Percentiles rank a stretch among this genome's conserved stretches.
These are phyloP conservation scores for Achaetomiella virescens DNA, from an alignment of 495 filamentous ascomycete species.

Conservation along the genomic window DNA sequence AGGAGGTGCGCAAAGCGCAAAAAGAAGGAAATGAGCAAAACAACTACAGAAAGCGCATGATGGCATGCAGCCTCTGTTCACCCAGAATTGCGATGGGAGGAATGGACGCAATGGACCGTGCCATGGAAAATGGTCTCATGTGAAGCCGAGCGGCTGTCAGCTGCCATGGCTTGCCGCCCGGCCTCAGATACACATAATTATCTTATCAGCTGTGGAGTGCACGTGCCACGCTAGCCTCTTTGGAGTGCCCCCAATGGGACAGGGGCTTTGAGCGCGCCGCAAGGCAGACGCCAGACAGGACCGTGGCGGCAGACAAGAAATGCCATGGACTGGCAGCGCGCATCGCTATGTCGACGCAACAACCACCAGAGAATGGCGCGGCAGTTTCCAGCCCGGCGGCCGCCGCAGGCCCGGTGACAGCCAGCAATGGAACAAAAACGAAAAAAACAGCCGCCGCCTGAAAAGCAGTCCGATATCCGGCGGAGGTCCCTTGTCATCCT, in stretches of 20 bases:
- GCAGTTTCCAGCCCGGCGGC: neutral
- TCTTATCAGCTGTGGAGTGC: neutral
- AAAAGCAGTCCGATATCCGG: constrained; percentile 60
- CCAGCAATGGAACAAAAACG: neutral
- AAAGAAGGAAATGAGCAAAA: no score
- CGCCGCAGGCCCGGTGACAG: neutral
- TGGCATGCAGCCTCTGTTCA: no score
- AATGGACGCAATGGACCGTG: no score
- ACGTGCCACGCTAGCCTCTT: constrained; percentile 1
- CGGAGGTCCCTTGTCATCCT: constrained; percentile 67
- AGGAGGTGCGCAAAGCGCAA: no score
- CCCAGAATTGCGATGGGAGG: no score
- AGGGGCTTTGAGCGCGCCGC: no score
- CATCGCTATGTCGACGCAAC: constrained; percentile 28
- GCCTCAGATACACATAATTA: neutral
- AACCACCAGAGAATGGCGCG: constrained; percentile 16
- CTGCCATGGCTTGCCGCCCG: no score
- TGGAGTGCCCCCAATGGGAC: no score
- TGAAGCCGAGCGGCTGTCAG: neutral
- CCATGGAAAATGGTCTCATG: no score
- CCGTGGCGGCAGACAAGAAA: constrained; percentile 1
- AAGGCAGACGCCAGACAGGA: no score
- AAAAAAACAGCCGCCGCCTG: constrained; percentile 61
- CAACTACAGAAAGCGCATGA: no score
- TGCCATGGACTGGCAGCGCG: constrained; percentile 7